Conservation (phyloP, 192 early-diverging fungal species). For the Mortierella claussenii region DNA sequence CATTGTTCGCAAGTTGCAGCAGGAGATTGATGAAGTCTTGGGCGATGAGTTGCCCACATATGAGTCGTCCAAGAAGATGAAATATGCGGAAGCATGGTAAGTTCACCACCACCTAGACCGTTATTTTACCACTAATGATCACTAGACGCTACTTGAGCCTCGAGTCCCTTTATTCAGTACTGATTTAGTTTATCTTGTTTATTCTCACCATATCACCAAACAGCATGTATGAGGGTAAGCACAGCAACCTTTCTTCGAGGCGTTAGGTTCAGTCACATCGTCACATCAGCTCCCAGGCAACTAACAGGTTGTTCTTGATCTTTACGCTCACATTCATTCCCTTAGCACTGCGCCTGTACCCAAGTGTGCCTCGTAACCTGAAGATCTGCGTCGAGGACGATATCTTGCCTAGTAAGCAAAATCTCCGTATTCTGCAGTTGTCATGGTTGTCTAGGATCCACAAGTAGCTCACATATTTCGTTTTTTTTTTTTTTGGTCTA, state of each 20-base stretch:
- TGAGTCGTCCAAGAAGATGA: constrained; percentile 35
- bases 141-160: too few relatives aligned
- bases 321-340: constrained; percentile 9
- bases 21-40: constrained; percentile 50
- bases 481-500: background rate
- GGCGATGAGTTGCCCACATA: constrained; percentile 23
- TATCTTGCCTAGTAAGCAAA: constrained; percentile 53
- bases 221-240: too few relatives aligned
- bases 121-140: too few relatives aligned
- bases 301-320: too few relatives aligned
- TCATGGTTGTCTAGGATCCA: background rate
- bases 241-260: too few relatives aligned
- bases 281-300: too few relatives aligned
- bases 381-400: constrained; percentile 62
- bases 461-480: background rate
- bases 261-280: too few relatives aligned
- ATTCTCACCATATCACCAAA: too few relatives aligned
- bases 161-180: too few relatives aligned
- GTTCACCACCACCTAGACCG: too few relatives aligned
- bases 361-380: constrained; percentile 59
- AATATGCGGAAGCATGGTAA: constrained; percentile 52
- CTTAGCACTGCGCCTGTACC: constrained; percentile 65
- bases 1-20: constrained; percentile 21
- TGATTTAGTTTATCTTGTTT: too few relatives aligned
- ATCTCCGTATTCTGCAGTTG: background rate